phyloP scores from a whole-genome alignment of 306 rosid genomes.

The Malus orientalis region DNA sequence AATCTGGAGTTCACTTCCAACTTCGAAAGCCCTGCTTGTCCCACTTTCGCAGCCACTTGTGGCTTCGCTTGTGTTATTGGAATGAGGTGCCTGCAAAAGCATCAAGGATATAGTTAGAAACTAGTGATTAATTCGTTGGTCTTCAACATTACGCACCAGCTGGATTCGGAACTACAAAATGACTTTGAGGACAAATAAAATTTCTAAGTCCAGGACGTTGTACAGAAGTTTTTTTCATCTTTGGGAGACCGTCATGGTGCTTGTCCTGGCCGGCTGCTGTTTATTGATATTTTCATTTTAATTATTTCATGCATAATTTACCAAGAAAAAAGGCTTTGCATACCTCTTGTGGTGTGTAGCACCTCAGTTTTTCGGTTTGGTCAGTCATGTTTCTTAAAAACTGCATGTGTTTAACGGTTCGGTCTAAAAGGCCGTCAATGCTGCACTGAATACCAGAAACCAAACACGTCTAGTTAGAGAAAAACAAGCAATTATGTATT shows the following conservation, averaged over 20 bases:
- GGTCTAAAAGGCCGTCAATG: constrained; percentile 83
- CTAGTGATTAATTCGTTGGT: background rate
- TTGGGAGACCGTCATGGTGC: too few relatives aligned
- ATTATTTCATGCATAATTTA: too few relatives aligned
- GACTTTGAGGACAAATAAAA: background rate
- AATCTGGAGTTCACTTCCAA: constrained; percentile 38
- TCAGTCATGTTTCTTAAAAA: constrained; percentile 52
- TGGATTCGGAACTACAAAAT: background rate
- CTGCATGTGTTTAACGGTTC: constrained; percentile 67
- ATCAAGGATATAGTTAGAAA: background rate
- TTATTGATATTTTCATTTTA: too few relatives aligned
- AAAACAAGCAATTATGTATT: background rate
- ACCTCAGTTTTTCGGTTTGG: constrained; percentile 64
- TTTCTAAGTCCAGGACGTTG: background rate
- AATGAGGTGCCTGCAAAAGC: constrained; percentile 33
- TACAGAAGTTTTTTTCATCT: background rate
- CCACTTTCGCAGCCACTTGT: constrained; percentile 32
- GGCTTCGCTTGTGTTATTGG: constrained; percentile 24
- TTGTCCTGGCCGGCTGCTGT: too few relatives aligned
- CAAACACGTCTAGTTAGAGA: background rate
- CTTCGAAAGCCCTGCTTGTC: constrained; percentile 60
- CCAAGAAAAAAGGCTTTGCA: background rate
- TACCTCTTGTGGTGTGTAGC: constrained; percentile 41
- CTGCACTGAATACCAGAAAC: constrained; percentile 55
- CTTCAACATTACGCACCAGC: background rate